A percentile compares a stretch with the other conserved stretches of the same genome.
These are phyloP conservation scores for Fraxinus latifolia DNA, from an alignment of 305 asterid genomes.

Conservation along the genomic window DNA sequence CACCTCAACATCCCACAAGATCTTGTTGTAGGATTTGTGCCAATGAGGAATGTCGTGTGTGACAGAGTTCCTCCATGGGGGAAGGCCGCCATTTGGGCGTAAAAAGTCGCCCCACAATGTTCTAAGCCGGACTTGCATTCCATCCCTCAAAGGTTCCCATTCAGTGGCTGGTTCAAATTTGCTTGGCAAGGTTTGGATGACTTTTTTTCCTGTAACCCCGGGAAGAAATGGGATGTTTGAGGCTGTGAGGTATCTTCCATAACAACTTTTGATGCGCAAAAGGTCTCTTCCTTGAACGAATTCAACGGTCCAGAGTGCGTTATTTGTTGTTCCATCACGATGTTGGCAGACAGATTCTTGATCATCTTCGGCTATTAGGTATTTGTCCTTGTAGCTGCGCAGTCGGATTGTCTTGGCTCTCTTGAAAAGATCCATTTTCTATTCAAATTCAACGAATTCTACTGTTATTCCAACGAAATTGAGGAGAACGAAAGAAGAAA, in stretches of 20 bases:
- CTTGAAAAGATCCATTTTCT: constrained; percentile 60
- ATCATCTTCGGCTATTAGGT: constrained; percentile 65
- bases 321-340: constrained; percentile 38
- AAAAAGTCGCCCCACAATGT: constrained; percentile 51
- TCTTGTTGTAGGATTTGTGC: constrained; percentile 38
- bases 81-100: constrained; percentile 61
- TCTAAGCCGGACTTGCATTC: constrained; percentile 53
- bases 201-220: constrained; percentile 48
- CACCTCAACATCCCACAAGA: constrained; percentile 63
- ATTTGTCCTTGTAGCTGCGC: constrained; percentile 55
- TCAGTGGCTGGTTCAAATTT: constrained; percentile 46
- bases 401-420: constrained; percentile 52
- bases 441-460: neutral
- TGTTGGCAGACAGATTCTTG: constrained; percentile 37
- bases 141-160: constrained; percentile 74
- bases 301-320: constrained; percentile 58
- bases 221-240: constrained; percentile 52
- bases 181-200: constrained; percentile 44
- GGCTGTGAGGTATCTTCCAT: constrained; percentile 67
- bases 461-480: neutral
- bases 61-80: constrained; percentile 60
- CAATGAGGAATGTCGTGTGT: constrained; percentile 53
- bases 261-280: constrained; percentile 57
- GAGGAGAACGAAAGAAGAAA: neutral
- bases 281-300: constrained; percentile 31